Percentiles rank a stretch among this genome's conserved stretches.
Conservation (phyloP, 352 stramenopile genomes). For the Phytophthora syringae region DNA sequence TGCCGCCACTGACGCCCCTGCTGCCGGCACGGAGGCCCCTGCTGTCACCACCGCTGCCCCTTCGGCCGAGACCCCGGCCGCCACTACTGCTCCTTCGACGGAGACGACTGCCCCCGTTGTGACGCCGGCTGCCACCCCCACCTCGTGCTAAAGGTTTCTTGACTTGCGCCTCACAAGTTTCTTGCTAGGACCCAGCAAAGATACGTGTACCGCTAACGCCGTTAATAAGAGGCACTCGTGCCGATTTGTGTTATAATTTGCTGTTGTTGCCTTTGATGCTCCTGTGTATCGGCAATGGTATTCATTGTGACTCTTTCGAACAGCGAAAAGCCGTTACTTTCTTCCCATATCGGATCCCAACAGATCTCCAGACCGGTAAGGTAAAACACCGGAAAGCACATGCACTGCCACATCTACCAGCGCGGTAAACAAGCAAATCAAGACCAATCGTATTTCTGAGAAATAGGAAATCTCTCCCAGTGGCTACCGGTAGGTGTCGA, state of each 20-base stretch:
- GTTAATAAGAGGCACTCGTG: slow-evolving; percentile 34
- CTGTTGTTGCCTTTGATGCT: background rate
- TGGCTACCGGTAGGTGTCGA: no score
- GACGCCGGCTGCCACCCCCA: slow-evolving; percentile 13
- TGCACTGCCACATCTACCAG: background rate
- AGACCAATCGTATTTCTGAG: no score
- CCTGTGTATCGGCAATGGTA: background rate
- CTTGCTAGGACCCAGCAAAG: slow-evolving; percentile 27
- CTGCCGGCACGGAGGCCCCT: slow-evolving; percentile 7
- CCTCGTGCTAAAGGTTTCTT: slow-evolving; percentile 29
- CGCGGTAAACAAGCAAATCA: no score
- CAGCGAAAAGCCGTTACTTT: no score
- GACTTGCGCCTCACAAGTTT: slow-evolving; percentile 10
- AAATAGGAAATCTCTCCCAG: no score
- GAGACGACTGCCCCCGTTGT: slow-evolving; percentile 1
- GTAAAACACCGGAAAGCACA: background rate
- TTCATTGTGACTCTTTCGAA: no score
- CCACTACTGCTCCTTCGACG: background rate
- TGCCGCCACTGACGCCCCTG: background rate
- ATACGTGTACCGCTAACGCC: slow-evolving; percentile 21
- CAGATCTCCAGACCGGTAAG: no score
- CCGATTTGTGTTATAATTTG: slow-evolving; percentile 26
- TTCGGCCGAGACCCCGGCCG: background rate
- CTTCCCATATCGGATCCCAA: no score
- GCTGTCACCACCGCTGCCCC: slow-evolving; percentile 1